Evolutionary conservation across 2,329 filamentous ascomycete species (phyloP).

Genomic region (Fusarium tanahbumbuense): DNA sequence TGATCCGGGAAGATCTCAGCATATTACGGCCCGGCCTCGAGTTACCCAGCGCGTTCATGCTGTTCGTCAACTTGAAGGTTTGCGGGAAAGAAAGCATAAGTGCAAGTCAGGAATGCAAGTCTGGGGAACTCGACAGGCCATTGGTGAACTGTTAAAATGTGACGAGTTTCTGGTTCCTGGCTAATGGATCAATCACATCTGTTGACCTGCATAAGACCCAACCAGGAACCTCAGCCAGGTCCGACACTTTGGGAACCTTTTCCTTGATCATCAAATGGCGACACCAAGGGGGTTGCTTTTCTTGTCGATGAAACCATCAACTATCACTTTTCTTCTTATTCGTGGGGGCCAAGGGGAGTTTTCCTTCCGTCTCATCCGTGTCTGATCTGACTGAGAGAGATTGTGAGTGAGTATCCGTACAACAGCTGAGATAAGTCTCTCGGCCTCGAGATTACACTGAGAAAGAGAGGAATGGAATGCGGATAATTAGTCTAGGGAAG

Average conservation of each 20-base stretch:
- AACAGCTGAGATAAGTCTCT: neutral
- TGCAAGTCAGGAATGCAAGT: neutral
- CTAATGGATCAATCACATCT: conserved; percentile 23
- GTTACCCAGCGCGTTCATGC: neutral
- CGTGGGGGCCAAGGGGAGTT: conserved; percentile 7
- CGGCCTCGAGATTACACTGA: conserved; percentile 1
- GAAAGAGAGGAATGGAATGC: conserved; percentile 23
- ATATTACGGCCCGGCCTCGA: conserved; percentile 2
- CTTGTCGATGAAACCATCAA: conserved; percentile 28
- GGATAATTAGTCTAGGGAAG: conserved; percentile 20
- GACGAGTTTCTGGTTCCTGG: conserved; percentile 29
- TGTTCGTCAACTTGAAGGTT: neutral
- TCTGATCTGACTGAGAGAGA: neutral
- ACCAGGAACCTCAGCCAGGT: conserved; percentile 23
- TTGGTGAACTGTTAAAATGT: conserved; percentile 15
- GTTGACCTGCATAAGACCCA: conserved; percentile 36
- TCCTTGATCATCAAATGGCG: conserved; percentile 10
- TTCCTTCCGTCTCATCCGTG: conserved; percentile 9
- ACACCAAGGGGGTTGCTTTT: conserved; percentile 17
- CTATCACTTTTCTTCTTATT: conserved; percentile 8
- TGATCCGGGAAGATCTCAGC: conserved; percentile 29
- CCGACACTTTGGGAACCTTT: conserved; percentile 29
- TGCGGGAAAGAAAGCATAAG: neutral
- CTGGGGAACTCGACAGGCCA: conserved; percentile 1
- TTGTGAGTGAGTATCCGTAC: neutral